Percentiles rank a stretch among this genome's conserved stretches.
These are phyloP conservation scores for Apodospora peruviana DNA, from an alignment of 495 filamentous ascomycete species.

Conservation along the genomic window DNA sequence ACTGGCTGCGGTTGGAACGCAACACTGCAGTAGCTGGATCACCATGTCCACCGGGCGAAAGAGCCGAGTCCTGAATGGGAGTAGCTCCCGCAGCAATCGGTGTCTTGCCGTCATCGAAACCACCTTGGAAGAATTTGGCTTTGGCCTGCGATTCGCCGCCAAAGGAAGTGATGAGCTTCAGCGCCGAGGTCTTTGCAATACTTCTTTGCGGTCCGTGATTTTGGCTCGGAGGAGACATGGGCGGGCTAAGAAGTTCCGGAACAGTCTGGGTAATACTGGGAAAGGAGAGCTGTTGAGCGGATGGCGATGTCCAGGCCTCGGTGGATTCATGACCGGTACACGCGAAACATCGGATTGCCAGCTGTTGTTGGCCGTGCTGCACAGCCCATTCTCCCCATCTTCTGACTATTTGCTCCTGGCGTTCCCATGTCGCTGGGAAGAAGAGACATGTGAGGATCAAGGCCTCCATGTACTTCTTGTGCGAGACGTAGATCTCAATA, in stretches of 20 bases:
- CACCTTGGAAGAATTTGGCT: conserved; percentile 63
- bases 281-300: conserved; percentile 63
- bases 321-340: conserved; percentile 69
- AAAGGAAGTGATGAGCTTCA: conserved; percentile 92
- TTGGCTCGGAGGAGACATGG: conserved; percentile 48
- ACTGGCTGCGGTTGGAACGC: conserved; percentile 44
- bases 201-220: conserved; percentile 49
- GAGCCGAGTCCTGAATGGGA: conserved; percentile 86
- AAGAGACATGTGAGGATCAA: conserved; percentile 72
- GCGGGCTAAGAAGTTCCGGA: conserved; percentile 52
- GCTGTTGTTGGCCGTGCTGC: conserved; percentile 75
- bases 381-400: conserved; percentile 95
- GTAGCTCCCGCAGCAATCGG: conserved; percentile 76
- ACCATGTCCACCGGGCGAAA: conserved; percentile 59
- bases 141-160: conserved; percentile 50
- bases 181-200: conserved; percentile 70
- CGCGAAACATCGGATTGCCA: conserved; percentile 89
- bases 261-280: conserved; percentile 41
- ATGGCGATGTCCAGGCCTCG: conserved; percentile 80
- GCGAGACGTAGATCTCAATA: conserved; percentile 92
- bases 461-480: conserved; percentile 86
- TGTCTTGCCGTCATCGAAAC: conserved; percentile 63
- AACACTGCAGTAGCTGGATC: conserved; percentile 62
- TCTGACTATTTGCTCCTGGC: conserved; percentile 77
- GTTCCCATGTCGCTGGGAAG: conserved; percentile 77